Evolutionary conservation across 305 asterid species (phyloP).

Genomic region (Salvia sclarea): DNA sequence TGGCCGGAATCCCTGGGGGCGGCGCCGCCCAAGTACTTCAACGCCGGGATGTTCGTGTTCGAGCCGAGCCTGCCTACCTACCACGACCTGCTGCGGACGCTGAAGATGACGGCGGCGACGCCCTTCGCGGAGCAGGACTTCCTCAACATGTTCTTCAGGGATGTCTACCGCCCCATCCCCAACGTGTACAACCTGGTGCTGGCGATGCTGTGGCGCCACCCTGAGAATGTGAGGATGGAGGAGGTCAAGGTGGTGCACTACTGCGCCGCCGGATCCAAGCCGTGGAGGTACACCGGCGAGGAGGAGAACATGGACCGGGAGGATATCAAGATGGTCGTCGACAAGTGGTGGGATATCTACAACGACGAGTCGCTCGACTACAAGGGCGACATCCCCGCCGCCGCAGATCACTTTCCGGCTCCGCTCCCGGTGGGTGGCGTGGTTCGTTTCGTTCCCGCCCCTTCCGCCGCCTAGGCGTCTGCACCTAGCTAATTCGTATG

Average conservation of each 20-base stretch:
- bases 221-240: conserved; percentile 43
- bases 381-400: background rate
- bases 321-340: conserved; percentile 39
- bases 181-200: conserved; percentile 50
- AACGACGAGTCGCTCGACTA: conserved; percentile 40
- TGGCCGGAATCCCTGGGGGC: conserved; percentile 47
- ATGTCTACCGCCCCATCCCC: conserved; percentile 44
- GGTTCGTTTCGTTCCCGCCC: conserved; percentile 43
- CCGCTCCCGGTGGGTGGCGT: conserved; percentile 31
- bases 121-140: conserved; percentile 56
- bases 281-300: conserved; percentile 51
- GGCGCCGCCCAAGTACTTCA: conserved; percentile 47
- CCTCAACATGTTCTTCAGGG: conserved; percentile 49
- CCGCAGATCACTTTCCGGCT: background rate
- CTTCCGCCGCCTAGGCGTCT: conserved; percentile 48
- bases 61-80: conserved; percentile 48
- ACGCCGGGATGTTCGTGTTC: conserved; percentile 50
- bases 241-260: conserved; percentile 60
- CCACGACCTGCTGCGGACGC: conserved; percentile 39
- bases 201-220: conserved; percentile 71
- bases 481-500: too few species aligned
- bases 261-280: conserved; percentile 58
- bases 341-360: conserved; percentile 42
- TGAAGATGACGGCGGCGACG: conserved; percentile 40
- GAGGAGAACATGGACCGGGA: conserved; percentile 42